phyloP scores from a whole-genome alignment of 352 stramenopile genomes.

The Peronosclerospora sorghi region DNA sequence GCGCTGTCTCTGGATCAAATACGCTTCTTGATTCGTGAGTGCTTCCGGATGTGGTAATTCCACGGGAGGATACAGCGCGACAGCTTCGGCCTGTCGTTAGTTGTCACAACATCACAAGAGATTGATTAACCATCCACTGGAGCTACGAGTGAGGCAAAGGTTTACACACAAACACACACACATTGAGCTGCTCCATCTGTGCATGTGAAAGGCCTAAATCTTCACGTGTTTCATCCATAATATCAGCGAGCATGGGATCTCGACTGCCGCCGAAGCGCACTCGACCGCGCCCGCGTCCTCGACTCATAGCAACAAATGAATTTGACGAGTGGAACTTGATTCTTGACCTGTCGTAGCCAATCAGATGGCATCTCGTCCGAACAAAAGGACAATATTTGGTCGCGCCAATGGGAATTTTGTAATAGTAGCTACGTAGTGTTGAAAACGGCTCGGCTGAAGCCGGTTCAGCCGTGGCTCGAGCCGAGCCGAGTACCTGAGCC shows the following conservation, averaged over 20 bases:
- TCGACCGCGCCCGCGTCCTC: conserved; percentile 49
- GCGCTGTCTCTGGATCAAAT: conserved; percentile 60
- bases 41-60: conserved; percentile 50
- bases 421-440: no score
- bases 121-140: no score
- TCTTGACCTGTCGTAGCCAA: no score
- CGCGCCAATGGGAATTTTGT: no score
- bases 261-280: conserved; percentile 65
- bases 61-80: conserved; percentile 47
- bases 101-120: no score
- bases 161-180: conserved; percentile 7
- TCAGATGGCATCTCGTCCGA: no score
- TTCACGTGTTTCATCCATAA: conserved; percentile 64
- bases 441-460: no score
- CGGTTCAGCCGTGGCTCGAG: no score
- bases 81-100: conserved; percentile 30
- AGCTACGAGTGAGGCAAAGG: no score
- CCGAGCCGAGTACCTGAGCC: no score
- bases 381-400: no score
- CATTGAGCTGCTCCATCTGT: conserved; percentile 60
- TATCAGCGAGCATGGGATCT: conserved; percentile 50
- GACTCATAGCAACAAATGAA: conserved; percentile 24
- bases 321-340: not conserved
- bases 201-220: conserved; percentile 53
- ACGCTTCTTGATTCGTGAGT: conserved; percentile 41